A percentile compares a stretch with the other conserved stretches of the same genome.
phyloP scores from a whole-genome alignment of 129 eudicot species.

The Lactuca saligna region DNA sequence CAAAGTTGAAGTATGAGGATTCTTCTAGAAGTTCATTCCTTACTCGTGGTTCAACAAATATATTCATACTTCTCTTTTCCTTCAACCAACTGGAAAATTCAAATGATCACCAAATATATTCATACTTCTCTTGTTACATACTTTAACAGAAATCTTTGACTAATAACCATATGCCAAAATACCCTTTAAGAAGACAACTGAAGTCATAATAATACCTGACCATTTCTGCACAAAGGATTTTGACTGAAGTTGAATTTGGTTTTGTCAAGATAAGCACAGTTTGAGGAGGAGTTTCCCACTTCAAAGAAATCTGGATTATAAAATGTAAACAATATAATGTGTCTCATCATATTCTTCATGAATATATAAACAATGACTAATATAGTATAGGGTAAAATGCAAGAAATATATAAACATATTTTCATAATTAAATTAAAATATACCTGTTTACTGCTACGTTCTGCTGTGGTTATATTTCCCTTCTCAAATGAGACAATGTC shows the following conservation, averaged over 20 bases:
- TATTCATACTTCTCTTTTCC: conserved; percentile 51
- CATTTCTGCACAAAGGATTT: conserved; percentile 74
- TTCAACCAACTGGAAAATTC: conserved; percentile 69
- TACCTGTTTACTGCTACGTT: conserved; percentile 98
- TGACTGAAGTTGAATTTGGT: conserved; percentile 88
- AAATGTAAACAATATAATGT: background rate
- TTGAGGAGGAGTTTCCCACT: conserved; percentile 89
- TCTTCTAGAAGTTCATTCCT: conserved; percentile 72
- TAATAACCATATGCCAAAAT: too few relatives aligned
- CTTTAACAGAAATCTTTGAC: too few relatives aligned
- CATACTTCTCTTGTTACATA: too few relatives aligned
- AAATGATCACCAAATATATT: background rate
- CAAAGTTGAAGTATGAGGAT: conserved; percentile 74
- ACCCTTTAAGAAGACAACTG: too few relatives aligned
- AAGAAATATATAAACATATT: too few relatives aligned
- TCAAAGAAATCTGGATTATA: conserved; percentile 73
- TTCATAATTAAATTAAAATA: background rate
- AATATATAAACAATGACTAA: background rate
- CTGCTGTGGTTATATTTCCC: conserved; percentile 89
- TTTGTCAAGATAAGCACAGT: conserved; percentile 85
- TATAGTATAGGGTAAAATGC: background rate
- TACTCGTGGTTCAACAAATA: conserved; percentile 89
- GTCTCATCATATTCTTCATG: background rate
- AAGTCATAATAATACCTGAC: conserved; percentile 56
- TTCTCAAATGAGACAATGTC: conserved; percentile 92